Evolutionary conservation across 148 eudicot genomes (phyloP).

Genomic region (Rhododendron kiyosumense): DNA sequence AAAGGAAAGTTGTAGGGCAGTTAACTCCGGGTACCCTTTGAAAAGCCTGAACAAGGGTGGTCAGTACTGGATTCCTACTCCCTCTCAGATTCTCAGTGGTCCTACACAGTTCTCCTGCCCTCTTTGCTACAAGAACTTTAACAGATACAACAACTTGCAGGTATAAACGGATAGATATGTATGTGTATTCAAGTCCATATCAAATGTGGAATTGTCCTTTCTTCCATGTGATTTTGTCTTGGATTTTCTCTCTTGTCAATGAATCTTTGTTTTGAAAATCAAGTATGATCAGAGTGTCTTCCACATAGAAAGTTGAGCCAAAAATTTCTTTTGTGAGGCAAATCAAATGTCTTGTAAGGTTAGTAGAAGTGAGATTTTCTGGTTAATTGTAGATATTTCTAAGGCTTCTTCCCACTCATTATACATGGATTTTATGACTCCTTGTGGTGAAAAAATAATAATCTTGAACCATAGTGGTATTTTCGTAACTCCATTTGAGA

Average conservation of each 20-base stretch:
- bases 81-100: constrained; percentile 84
- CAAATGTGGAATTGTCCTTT: not conserved
- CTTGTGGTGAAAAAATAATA: not conserved
- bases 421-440: not conserved
- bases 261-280: not conserved
- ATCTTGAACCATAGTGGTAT: not conserved
- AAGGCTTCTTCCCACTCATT: not conserved
- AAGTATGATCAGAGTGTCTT: not conserved
- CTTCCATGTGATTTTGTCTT: not conserved
- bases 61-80: constrained; percentile 95
- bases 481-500: not conserved
- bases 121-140: constrained; percentile 90
- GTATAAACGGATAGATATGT: constrained; percentile 19
- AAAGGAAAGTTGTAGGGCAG: not conserved
- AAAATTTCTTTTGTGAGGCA: not conserved
- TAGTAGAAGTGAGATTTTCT: not conserved
- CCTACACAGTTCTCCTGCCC: constrained; percentile 92
- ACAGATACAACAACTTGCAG: constrained; percentile 95
- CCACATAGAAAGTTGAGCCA: not conserved
- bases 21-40: not conserved
- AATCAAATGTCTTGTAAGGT: not conserved
- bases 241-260: constrained; percentile 4
- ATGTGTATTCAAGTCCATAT: not conserved
- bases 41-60: constrained; percentile 65
- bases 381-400: not conserved